Conservation (phyloP, 2,329 filamentous ascomycete genomes). For the Tolypocladium pustulatum region DNA sequence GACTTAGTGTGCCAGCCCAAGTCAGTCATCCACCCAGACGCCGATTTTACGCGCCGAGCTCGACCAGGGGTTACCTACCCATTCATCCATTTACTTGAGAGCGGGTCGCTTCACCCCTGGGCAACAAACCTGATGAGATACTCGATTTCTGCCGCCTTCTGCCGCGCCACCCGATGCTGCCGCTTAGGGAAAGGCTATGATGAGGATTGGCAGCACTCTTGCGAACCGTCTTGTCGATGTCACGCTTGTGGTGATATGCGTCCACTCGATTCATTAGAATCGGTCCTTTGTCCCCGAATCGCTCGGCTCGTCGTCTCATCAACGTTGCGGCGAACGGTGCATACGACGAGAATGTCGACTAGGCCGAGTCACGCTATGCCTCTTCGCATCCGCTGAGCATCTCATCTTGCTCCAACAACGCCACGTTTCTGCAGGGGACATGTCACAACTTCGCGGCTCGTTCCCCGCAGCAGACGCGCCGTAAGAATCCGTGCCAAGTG, state of each 20-base stretch:
- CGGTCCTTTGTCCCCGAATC: too few species aligned
- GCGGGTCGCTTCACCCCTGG: conserved; percentile 3
- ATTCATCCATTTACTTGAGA: conserved; percentile 7
- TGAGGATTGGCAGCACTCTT: neutral
- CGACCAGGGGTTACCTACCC: conserved; percentile 30
- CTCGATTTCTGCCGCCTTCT: conserved; percentile 14
- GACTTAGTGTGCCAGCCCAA: conserved; percentile 27
- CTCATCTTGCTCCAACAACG: neutral
- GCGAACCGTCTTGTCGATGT: neutral
- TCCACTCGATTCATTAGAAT: neutral
- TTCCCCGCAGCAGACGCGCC: neutral
- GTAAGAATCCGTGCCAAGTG: neutral
- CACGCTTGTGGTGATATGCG: neutral
- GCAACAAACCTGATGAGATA: neutral
- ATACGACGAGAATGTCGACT: too few species aligned
- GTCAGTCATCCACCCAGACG: conserved; percentile 32
- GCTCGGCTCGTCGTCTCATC: too few species aligned
- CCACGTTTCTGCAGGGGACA: neutral
- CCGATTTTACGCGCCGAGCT: conserved; percentile 40
- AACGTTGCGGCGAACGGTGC: too few species aligned
- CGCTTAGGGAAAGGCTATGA: neutral
- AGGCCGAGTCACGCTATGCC: too few species aligned
- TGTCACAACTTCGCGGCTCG: neutral
- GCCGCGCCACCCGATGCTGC: conserved; percentile 20
- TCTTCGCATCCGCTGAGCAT: too few species aligned